Percentiles rank a stretch among this genome's conserved stretches.
Conservation (phyloP, 306 rosid species). For the Canavalia ensiformis region DNA sequence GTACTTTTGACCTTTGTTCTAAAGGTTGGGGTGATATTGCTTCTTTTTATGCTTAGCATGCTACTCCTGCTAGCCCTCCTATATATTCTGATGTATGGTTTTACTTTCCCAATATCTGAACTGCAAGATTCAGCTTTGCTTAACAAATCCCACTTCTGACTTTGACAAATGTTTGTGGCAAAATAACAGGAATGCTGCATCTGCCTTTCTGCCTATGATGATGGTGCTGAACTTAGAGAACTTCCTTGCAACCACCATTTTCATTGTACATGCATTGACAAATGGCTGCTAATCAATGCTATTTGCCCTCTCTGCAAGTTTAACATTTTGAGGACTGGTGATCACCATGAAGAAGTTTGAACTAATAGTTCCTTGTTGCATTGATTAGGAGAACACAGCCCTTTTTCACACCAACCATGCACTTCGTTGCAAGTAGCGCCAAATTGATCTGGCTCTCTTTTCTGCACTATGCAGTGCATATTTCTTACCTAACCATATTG, state of each 20-base stretch:
- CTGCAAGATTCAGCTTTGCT: neutral
- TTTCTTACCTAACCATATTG: slow-evolving; percentile 28
- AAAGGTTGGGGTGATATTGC: neutral
- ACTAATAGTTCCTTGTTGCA: slow-evolving; percentile 23
- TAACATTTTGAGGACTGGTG: slow-evolving; percentile 62
- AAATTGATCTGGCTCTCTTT: neutral
- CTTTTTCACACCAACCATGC: slow-evolving; percentile 8
- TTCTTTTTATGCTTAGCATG: slow-evolving; percentile 3
- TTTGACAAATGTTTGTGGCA: slow-evolving; percentile 22
- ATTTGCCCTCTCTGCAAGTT: slow-evolving; percentile 95
- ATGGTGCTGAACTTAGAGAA: slow-evolving; percentile 72
- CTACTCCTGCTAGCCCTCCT: neutral
- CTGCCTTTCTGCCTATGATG: slow-evolving; percentile 78
- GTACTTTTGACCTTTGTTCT: neutral
- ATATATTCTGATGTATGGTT: slow-evolving; percentile 28
- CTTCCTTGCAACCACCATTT: slow-evolving; percentile 93
- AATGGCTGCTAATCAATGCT: slow-evolving; percentile 82
- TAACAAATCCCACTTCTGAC: slow-evolving; percentile 35
- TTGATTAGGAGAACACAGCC: slow-evolving; percentile 21
- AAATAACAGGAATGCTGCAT: slow-evolving; percentile 82
- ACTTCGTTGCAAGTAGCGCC: slow-evolving; percentile 29
- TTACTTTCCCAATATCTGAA: slow-evolving; percentile 21
- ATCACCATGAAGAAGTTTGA: slow-evolving; percentile 59
- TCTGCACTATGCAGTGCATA: slow-evolving; percentile 24
- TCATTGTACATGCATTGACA: slow-evolving; percentile 87